Evolutionary conservation across 2,329 filamentous ascomycete species (phyloP).

Genomic region (Scedosporium apiospermum): DNA sequence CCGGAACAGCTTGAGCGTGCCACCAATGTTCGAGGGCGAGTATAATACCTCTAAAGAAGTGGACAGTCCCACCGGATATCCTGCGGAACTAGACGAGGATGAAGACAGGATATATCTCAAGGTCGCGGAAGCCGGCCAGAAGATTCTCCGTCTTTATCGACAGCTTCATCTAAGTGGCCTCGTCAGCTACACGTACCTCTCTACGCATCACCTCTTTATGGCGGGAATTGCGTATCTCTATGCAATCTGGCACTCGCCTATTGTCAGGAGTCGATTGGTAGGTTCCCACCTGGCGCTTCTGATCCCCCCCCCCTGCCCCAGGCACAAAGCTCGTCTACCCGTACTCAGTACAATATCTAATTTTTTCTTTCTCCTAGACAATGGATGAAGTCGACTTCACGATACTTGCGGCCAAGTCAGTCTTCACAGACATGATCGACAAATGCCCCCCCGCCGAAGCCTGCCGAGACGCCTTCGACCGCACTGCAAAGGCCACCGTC

Average conservation of each 20-base stretch:
- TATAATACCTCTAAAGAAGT: slow-evolving; percentile 56
- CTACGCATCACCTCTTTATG: slow-evolving; percentile 96
- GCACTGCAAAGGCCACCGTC: slow-evolving; percentile 90
- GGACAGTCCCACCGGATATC: slow-evolving; percentile 51
- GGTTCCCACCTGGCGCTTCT: slow-evolving; percentile 23
- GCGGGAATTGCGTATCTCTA: slow-evolving; percentile 94
- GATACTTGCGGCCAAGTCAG: slow-evolving; percentile 83
- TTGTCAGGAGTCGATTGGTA: slow-evolving; percentile 78
- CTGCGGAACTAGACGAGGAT: slow-evolving; percentile 62
- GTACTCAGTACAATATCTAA: slow-evolving; percentile 7
- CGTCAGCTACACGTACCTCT: slow-evolving; percentile 92
- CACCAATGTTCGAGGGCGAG: slow-evolving; percentile 74
- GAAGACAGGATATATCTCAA: slow-evolving; percentile 90
- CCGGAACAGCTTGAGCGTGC: slow-evolving; percentile 79
- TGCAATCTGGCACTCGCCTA: slow-evolving; percentile 91
- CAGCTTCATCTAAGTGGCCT: slow-evolving; percentile 80
- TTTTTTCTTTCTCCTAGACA: slow-evolving; percentile 37
- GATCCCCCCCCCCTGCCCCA: too few relatives aligned
- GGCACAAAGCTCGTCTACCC: neutral
- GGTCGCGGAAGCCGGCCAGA: slow-evolving; percentile 89
- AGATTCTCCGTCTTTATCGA: slow-evolving; percentile 81
- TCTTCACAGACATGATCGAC: slow-evolving; percentile 82
- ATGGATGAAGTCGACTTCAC: slow-evolving; percentile 98
- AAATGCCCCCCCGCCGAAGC: slow-evolving; percentile 94
- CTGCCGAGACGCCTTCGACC: slow-evolving; percentile 87